Percentiles rank a stretch among this genome's conserved stretches.
Evolutionary conservation across 495 filamentous ascomycete species (phyloP).

Genomic region (Penicillium subrubescens): DNA sequence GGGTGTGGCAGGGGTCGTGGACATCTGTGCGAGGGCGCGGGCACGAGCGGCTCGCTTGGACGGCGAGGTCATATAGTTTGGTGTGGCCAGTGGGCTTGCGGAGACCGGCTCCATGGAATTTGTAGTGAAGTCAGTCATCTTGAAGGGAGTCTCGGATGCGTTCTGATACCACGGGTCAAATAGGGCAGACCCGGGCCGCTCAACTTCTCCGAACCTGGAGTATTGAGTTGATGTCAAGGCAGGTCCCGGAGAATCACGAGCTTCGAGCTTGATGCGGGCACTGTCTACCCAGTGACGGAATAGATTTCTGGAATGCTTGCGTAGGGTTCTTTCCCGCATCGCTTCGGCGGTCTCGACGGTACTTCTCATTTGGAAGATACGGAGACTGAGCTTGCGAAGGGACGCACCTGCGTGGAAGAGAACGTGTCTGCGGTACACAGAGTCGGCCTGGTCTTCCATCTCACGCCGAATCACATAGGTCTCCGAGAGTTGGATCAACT

Average conservation of each 20-base stretch:
- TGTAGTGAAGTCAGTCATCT: conserved; percentile 44
- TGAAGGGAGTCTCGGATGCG: conserved; percentile 50
- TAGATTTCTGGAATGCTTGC: conserved; percentile 56
- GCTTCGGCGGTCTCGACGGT: conserved; percentile 51
- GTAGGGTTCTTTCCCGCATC: conserved; percentile 57
- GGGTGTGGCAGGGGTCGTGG: conserved; percentile 54
- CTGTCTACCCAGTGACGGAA: conserved; percentile 62
- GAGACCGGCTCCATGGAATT: conserved; percentile 35
- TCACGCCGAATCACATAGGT: conserved; percentile 40
- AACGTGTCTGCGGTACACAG: conserved; percentile 48
- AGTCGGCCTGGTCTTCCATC: conserved; percentile 53
- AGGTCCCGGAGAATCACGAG: conserved; percentile 40
- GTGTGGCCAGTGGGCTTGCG: conserved; percentile 49
- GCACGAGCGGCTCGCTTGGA: conserved; percentile 59
- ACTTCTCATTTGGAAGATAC: conserved; percentile 52
- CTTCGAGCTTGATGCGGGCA: conserved; percentile 41
- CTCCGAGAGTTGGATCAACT: conserved; percentile 51
- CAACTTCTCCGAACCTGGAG: conserved; percentile 29
- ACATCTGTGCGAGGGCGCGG: conserved; percentile 50
- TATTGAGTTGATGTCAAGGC: conserved; percentile 34
- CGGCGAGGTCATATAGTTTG: conserved; percentile 58
- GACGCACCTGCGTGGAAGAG: conserved; percentile 45
- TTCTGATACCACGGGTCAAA: conserved; percentile 45
- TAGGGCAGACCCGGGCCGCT: conserved; percentile 38
- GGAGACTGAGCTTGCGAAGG: conserved; percentile 54